Conservation (phyloP, 225 moss, liverwort and hornwort species). For the Neckera pumila region DNA sequence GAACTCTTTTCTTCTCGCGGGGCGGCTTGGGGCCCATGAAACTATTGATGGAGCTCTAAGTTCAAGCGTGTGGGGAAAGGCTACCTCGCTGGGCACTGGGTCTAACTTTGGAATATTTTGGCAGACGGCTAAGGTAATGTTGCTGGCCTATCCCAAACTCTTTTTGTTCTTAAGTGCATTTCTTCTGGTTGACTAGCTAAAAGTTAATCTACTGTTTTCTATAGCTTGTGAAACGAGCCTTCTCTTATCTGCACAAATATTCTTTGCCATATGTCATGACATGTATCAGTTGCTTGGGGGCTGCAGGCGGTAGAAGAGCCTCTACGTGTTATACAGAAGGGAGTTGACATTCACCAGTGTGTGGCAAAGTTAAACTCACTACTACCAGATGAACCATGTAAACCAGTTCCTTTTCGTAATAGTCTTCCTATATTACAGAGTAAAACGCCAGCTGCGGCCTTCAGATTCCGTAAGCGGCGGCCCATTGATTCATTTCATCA, state of each 20-base stretch:
- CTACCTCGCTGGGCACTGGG: slow-evolving; percentile 69
- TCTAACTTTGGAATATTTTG: slow-evolving; percentile 41
- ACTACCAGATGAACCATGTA: neutral
- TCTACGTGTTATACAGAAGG: neutral
- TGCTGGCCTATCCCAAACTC: neutral
- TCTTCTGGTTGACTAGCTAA: neutral
- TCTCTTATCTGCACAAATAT: neutral
- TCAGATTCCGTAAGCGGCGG: neutral
- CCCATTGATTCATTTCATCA: neutral
- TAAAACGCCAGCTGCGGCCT: neutral
- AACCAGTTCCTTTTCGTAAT: neutral
- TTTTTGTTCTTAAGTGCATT: neutral
- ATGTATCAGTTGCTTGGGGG: neutral
- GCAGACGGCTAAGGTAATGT: slow-evolving; percentile 27
- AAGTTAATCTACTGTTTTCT: neutral
- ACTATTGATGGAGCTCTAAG: slow-evolving; percentile 49
- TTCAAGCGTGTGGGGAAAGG: slow-evolving; percentile 68
- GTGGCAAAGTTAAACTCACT: slow-evolving; percentile 15
- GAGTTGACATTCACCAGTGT: slow-evolving; percentile 30
- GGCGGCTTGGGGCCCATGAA: slow-evolving; percentile 49
- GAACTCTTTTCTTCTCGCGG: slow-evolving; percentile 58
- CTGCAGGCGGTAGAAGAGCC: slow-evolving; percentile 14
- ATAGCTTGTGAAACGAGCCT: neutral
- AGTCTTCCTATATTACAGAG: neutral
- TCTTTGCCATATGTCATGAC: neutral